Conservation (phyloP, 805 yeast genomes). For the Candida sithepensis region DNA sequence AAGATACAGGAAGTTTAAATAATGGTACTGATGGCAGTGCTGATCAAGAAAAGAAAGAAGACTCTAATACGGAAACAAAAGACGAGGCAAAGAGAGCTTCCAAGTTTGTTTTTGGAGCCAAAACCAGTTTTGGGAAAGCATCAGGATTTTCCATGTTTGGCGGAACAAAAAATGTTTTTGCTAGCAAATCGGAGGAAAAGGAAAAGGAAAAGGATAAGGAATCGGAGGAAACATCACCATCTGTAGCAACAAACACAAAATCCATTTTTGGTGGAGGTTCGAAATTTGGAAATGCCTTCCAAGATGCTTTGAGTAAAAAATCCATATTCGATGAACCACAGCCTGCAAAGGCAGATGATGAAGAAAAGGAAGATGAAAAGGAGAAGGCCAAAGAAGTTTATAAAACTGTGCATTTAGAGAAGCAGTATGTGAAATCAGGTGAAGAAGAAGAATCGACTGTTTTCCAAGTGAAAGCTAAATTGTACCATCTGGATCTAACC, state of each 20-base stretch:
- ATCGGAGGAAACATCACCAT: neutral
- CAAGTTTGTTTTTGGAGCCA: constrained; percentile 54
- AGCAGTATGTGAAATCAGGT: constrained; percentile 70
- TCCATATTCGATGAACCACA: constrained; percentile 49
- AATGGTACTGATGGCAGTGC: neutral
- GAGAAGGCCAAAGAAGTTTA: constrained; percentile 34
- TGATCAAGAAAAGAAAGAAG: constrained; percentile 1
- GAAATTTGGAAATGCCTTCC: constrained; percentile 53
- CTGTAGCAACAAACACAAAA: constrained; percentile 5
- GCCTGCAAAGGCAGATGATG: constrained; percentile 13
- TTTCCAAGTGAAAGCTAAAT: constrained; percentile 69
- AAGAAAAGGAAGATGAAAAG: constrained; percentile 27
- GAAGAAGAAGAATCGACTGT: constrained; percentile 80
- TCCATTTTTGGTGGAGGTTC: constrained; percentile 43
- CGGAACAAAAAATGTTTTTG: constrained; percentile 34
- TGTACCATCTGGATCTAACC: constrained; percentile 69
- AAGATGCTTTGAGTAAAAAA: constrained; percentile 45
- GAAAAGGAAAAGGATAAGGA: neutral
- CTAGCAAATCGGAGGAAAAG: constrained; percentile 8
- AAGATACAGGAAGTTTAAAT: neutral
- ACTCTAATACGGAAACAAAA: neutral
- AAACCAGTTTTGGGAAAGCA: constrained; percentile 46
- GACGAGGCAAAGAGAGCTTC: constrained; percentile 24
- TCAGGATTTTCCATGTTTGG: constrained; percentile 35
- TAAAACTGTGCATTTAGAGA: constrained; percentile 57